phyloP scores from a whole-genome alignment of 2,329 filamentous ascomycete species.

The Aureobasidium namibiae region DNA sequence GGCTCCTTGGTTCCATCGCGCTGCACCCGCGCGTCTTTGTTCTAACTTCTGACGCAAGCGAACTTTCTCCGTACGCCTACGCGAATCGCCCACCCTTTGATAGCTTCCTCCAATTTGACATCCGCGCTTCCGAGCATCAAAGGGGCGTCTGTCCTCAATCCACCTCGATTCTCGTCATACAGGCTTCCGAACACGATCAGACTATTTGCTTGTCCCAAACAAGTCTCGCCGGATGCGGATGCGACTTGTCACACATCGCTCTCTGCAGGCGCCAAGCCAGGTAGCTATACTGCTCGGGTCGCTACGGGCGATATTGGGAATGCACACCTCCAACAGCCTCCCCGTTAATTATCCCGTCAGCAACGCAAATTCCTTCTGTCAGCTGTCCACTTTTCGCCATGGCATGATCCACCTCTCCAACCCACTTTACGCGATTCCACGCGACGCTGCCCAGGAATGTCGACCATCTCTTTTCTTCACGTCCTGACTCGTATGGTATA shows the following conservation, averaged over 20 bases:
- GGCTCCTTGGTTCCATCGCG: neutral
- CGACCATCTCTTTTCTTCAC: neutral
- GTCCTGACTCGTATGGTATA: neutral
- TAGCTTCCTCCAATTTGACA: constrained; percentile 10
- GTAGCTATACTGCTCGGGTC: neutral
- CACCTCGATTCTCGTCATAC: neutral
- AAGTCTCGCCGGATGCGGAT: neutral
- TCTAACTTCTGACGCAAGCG: constrained; percentile 8
- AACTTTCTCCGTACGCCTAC: constrained; percentile 9
- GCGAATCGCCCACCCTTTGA: constrained; percentile 1
- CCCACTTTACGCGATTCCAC: constrained; percentile 4
- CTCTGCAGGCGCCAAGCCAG: neutral
- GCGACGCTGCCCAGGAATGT: constrained; percentile 11
- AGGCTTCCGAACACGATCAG: neutral
- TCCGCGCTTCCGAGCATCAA: constrained; percentile 10
- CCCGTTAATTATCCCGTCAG: constrained; percentile 5
- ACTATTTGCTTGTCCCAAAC: neutral
- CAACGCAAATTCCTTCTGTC: constrained; percentile 4
- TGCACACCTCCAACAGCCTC: constrained; percentile 5
- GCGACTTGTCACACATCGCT: constrained; percentile 1
- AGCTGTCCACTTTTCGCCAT: neutral
- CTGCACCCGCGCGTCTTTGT: constrained; percentile 10
- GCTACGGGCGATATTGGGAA: neutral
- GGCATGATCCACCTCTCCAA: neutral
- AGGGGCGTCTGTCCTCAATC: constrained; percentile 5